phyloP scores from a whole-genome alignment of 305 asterid species.

The Salvia sclarea region DNA sequence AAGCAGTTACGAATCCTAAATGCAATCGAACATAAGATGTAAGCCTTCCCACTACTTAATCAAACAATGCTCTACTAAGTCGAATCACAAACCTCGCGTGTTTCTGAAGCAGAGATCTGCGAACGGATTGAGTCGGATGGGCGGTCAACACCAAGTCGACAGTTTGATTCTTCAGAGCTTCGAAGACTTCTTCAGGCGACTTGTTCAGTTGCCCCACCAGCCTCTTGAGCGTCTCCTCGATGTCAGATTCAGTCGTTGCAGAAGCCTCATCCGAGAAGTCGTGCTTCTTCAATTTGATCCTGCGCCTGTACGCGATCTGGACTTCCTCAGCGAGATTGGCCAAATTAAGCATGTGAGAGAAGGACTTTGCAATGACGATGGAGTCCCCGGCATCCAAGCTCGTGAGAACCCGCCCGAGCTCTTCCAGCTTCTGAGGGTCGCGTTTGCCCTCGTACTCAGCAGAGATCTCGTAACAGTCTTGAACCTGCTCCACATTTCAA shows the following conservation, averaged over 20 bases:
- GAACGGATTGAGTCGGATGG: slow-evolving; percentile 80
- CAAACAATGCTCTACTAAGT: background rate
- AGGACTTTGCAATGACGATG: slow-evolving; percentile 67
- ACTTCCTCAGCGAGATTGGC: slow-evolving; percentile 78
- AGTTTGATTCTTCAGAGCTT: slow-evolving; percentile 73
- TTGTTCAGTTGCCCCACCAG: slow-evolving; percentile 65
- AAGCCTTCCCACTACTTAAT: slow-evolving; percentile 9
- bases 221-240: slow-evolving; percentile 68
- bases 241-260: slow-evolving; percentile 68
- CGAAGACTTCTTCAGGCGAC: slow-evolving; percentile 68
- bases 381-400: slow-evolving; percentile 83
- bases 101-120: slow-evolving; percentile 79
- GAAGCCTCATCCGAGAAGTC: slow-evolving; percentile 70
- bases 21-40: slow-evolving; percentile 10
- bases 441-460: slow-evolving; percentile 69
- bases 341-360: slow-evolving; percentile 71
- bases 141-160: slow-evolving; percentile 76
- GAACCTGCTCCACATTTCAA: slow-evolving; percentile 48
- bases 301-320: slow-evolving; percentile 71
- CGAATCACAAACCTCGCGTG: slow-evolving; percentile 57
- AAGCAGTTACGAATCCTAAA: slow-evolving; percentile 77
- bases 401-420: slow-evolving; percentile 70
- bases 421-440: slow-evolving; percentile 62
- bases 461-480: slow-evolving; percentile 71
- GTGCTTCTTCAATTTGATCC: slow-evolving; percentile 58